Conservation (phyloP, 805 yeast genomes). For the Candida krabiensis region DNA sequence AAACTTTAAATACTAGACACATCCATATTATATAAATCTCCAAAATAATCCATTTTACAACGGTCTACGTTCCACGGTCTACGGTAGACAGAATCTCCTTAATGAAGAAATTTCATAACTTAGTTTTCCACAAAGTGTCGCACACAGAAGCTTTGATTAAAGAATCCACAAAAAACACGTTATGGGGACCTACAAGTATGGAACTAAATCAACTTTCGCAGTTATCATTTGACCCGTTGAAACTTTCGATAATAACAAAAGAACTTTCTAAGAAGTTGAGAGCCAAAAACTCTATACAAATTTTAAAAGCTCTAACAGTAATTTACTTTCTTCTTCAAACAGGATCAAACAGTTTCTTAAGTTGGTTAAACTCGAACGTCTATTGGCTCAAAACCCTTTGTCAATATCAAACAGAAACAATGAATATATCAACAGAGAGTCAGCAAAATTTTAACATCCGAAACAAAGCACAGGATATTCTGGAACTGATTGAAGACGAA, state of each 20-base stretch:
- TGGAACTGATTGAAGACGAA: constrained; percentile 33
- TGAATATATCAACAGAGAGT: constrained; percentile 21
- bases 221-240: constrained; percentile 41
- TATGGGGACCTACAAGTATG: constrained; percentile 52
- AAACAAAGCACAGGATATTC: constrained; percentile 36
- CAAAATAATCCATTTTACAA: no score
- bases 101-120: constrained; percentile 30
- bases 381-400: constrained; percentile 28
- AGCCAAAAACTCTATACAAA: constrained; percentile 36
- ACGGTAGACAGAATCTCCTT: not conserved
- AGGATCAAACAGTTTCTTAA: constrained; percentile 51
- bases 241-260: constrained; percentile 39
- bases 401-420: constrained; percentile 29
- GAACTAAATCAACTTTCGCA: constrained; percentile 53
- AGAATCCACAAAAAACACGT: constrained; percentile 50
- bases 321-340: constrained; percentile 50
- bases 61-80: no score
- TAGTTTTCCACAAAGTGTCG: constrained; percentile 29
- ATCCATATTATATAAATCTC: constrained; percentile 1
- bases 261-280: constrained; percentile 42
- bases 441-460: constrained; percentile 35
- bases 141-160: constrained; percentile 31
- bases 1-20: no score
- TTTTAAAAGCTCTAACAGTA: constrained; percentile 53
- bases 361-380: constrained; percentile 46